These are phyloP conservation scores for Tarenaya hassleriana DNA, from an alignment of 345 rosid genomes.

Conservation along the genomic window DNA sequence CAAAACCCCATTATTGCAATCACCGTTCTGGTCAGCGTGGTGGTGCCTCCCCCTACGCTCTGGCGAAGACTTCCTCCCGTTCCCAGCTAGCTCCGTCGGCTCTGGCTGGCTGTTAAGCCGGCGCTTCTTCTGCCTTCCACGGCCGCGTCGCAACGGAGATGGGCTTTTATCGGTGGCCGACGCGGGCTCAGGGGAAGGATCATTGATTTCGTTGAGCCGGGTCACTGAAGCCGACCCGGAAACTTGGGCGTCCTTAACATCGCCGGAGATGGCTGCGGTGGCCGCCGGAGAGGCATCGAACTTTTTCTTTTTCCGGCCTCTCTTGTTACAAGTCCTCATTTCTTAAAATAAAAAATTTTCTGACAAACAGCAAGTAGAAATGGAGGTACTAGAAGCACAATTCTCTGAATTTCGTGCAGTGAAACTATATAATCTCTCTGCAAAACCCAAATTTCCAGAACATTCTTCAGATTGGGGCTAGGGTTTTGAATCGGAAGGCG, in stretches of 20 bases:
- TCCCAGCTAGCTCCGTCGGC: slow-evolving; percentile 16
- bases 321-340: slow-evolving; percentile 25
- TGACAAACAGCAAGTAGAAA: too few relatives aligned
- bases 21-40: slow-evolving; percentile 28
- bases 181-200: slow-evolving; percentile 27
- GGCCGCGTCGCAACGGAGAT: slow-evolving; percentile 38
- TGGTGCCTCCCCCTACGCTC: slow-evolving; percentile 29
- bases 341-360: neutral
- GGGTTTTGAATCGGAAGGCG: slow-evolving; percentile 25
- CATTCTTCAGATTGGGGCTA: slow-evolving; percentile 17
- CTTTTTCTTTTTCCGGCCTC: slow-evolving; percentile 25
- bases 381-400: too few relatives aligned
- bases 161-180: slow-evolving; percentile 26
- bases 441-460: neutral
- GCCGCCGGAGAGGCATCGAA: slow-evolving; percentile 22
- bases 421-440: neutral
- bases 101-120: slow-evolving; percentile 31
- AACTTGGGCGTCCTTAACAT: slow-evolving; percentile 15
- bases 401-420: neutral
- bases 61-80: slow-evolving; percentile 16
- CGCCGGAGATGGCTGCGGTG: slow-evolving; percentile 18
- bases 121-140: slow-evolving; percentile 43
- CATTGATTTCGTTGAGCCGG: slow-evolving; percentile 19
- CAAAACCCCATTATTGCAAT: slow-evolving; percentile 27
- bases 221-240: slow-evolving; percentile 19